A percentile compares a stretch with the other conserved stretches of the same genome.
Evolutionary conservation across 345 rosid species (phyloP).

Genomic region (Passiflora organensis): DNA sequence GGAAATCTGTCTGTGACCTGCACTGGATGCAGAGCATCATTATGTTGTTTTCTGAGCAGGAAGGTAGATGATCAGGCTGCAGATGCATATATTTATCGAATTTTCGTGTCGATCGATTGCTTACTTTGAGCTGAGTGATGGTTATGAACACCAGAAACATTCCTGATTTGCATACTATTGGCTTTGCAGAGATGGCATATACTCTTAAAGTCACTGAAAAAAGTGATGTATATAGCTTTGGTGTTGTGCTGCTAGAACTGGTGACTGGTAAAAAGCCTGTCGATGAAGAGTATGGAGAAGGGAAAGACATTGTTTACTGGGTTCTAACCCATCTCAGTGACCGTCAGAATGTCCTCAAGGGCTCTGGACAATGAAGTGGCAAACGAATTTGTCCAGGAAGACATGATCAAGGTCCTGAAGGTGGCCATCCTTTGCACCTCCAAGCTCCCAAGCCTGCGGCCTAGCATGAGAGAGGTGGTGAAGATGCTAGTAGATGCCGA

Average conservation of each 20-base stretch:
- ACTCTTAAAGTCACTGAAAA: slow-evolving; percentile 59
- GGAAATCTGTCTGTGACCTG: too few species aligned
- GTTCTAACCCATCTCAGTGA: slow-evolving; percentile 49
- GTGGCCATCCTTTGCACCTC: slow-evolving; percentile 67
- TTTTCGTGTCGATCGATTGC: too few species aligned
- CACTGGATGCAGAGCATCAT: too few species aligned
- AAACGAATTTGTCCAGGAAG: slow-evolving; percentile 29
- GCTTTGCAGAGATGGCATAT: slow-evolving; percentile 69
- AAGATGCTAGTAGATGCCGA: slow-evolving; percentile 72
- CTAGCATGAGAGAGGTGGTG: slow-evolving; percentile 75
- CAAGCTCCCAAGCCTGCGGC: slow-evolving; percentile 73
- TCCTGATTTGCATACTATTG: slow-evolving; percentile 1
- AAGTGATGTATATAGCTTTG: slow-evolving; percentile 83
- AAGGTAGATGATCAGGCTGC: too few species aligned
- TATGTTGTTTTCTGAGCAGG: too few species aligned
- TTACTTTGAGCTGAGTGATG: too few species aligned
- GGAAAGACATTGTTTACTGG: slow-evolving; percentile 72
- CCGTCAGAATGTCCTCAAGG: slow-evolving; percentile 39
- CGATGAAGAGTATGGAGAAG: slow-evolving; percentile 75
- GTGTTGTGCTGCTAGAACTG: slow-evolving; percentile 77
- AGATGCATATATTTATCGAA: too few species aligned
- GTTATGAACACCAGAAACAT: too few species aligned
- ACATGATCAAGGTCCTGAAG: slow-evolving; percentile 69
- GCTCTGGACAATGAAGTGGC: slow-evolving; percentile 50
- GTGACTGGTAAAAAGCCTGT: slow-evolving; percentile 48